phyloP scores from a whole-genome alignment of 805 yeast genomes.

The Candida fluviatilis region DNA sequence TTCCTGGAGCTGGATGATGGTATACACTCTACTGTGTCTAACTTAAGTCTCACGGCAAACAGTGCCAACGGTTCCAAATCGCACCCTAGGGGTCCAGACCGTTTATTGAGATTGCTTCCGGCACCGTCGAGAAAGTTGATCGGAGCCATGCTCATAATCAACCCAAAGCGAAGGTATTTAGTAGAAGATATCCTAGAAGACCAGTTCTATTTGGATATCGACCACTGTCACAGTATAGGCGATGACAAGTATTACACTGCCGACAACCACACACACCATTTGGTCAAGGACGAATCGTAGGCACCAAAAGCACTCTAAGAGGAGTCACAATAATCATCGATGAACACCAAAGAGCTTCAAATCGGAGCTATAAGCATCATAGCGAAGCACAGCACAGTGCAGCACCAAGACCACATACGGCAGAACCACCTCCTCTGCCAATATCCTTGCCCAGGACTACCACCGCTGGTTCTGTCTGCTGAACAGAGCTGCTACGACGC shows the following conservation, averaged over 20 bases:
- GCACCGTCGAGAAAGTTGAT: constrained; percentile 58
- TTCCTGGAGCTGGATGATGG: constrained; percentile 37
- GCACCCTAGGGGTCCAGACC: constrained; percentile 57
- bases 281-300: constrained; percentile 65
- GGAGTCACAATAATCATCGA: no score
- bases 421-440: no score
- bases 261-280: constrained; percentile 56
- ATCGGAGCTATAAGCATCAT: no score
- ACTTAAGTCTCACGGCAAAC: constrained; percentile 1
- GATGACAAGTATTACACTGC: constrained; percentile 13
- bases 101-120: constrained; percentile 71
- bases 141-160: constrained; percentile 58
- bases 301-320: no score
- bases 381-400: no score
- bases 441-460: no score
- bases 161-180: constrained; percentile 53
- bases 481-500: no score
- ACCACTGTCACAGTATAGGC: constrained; percentile 42
- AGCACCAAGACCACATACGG: no score
- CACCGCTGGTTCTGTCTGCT: no score
- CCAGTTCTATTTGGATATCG: constrained; percentile 55
- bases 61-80: constrained; percentile 8
- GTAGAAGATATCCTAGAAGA: constrained; percentile 55
- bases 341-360: no score
- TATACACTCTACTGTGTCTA: neutral